phyloP scores from a whole-genome alignment of 2,329 filamentous ascomycete genomes.

The Uncinocarpus reesii region DNA sequence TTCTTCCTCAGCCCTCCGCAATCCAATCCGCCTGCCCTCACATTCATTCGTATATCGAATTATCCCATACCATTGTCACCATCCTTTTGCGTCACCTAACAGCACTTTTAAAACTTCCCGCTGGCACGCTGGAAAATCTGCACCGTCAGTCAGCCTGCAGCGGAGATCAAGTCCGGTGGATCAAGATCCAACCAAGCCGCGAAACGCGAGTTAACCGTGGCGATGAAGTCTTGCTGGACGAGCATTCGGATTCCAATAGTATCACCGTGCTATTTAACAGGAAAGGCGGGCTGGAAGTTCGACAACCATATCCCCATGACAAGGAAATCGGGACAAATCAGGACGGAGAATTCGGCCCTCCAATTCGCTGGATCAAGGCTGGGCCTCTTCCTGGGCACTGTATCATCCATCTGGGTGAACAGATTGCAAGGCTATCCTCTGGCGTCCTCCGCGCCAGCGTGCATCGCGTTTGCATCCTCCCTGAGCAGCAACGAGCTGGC shows the following conservation, averaged over 20 bases:
- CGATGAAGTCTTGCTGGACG: constrained; percentile 13
- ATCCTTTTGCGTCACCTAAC: constrained; percentile 11
- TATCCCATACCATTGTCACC: constrained; percentile 11
- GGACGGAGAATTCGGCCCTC: not conserved
- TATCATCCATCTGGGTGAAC: constrained; percentile 14
- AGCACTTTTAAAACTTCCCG: constrained; percentile 8
- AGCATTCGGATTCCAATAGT: constrained; percentile 15
- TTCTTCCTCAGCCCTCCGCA: constrained; percentile 8
- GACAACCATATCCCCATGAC: not conserved
- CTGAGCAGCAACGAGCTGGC: not conserved
- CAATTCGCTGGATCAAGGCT: constrained; percentile 11
- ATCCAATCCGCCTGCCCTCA: constrained; percentile 7
- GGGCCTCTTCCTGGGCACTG: constrained; percentile 15
- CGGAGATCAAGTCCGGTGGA: constrained; percentile 16
- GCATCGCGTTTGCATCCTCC: constrained; percentile 12
- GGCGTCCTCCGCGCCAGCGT: constrained; percentile 11
- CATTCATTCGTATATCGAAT: constrained; percentile 11
- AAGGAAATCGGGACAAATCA: not conserved
- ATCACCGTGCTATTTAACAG: constrained; percentile 15
- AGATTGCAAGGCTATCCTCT: constrained; percentile 11
- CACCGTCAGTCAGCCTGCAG: constrained; percentile 12
- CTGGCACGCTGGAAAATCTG: constrained; percentile 7
- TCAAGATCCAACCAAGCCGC: constrained; percentile 13
- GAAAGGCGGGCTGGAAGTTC: constrained; percentile 12
- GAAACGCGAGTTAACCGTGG: not conserved